Conservation (phyloP, 768 basidiomycete species). For the Termitomyces sp. region DNA sequence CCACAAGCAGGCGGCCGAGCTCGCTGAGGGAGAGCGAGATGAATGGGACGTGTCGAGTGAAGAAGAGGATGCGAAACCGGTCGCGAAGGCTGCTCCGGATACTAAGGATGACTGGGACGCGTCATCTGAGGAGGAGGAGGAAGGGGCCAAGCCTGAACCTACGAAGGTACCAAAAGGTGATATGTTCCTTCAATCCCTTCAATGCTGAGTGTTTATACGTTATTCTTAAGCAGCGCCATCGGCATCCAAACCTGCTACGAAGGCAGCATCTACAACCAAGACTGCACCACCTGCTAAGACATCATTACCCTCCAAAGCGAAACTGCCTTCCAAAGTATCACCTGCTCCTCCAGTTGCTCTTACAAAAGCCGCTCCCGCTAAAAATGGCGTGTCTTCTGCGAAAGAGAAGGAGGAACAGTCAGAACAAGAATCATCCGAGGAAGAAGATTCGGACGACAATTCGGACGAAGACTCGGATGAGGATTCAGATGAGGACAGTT, state of each 20-base stretch:
- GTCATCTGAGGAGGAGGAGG: constrained; percentile 50
- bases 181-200: background rate
- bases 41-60: constrained; percentile 69
- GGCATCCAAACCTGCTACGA: constrained; percentile 17
- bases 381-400: constrained; percentile 12
- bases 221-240: constrained; percentile 8
- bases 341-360: background rate
- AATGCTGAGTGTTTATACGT: background rate
- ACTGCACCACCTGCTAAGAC: background rate
- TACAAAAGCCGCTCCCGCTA: constrained; percentile 16
- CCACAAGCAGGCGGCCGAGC: constrained; percentile 16
- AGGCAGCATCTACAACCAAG: constrained; percentile 17
- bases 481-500: constrained; percentile 43
- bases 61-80: constrained; percentile 37
- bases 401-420: constrained; percentile 16
- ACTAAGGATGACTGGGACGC: constrained; percentile 58
- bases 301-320: background rate
- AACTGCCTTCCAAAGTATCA: background rate
- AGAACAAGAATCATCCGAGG: constrained; percentile 23
- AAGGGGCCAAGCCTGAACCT: constrained; percentile 19
- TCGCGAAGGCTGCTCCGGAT: constrained; percentile 4
- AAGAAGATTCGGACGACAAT: constrained; percentile 16
- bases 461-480: constrained; percentile 35
- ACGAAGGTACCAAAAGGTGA: constrained; percentile 11
- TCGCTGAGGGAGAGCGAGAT: constrained; percentile 28